Evolutionary conservation across 768 basidiomycete species (phyloP), one percentile per base, ranked within the genome.

Genomic region (Amanita molliuscula): DNA sequence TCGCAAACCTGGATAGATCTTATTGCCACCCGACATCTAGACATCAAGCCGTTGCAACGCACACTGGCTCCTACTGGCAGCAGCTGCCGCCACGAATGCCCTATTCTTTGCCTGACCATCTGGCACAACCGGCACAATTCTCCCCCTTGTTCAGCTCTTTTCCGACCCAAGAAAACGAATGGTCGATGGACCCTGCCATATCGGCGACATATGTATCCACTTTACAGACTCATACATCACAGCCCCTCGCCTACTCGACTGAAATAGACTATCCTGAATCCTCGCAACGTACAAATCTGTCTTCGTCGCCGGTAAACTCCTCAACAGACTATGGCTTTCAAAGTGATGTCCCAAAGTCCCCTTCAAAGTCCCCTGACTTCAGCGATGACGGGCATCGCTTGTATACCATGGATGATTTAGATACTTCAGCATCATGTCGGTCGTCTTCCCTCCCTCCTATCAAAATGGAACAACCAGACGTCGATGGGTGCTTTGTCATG

Each of bases 401-500:
- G 44, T 36, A 52, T 55, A 46, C 40, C 29, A 40, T 48, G 38
- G 45, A 44, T 34, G 46, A 29, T 43, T 42, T 40, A 50, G 49
- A 34, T 46, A 51, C 37, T 28, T 47, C 41, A 28, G 23, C 56
- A 33, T 54, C 56, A 28, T 55, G 21, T 41, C 58, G 28, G n/a
- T 53, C 44, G 20, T 48, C 33, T 43, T 50, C 44, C 31, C 8
- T 40, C 28, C 47, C 62, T 13, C 50, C 63, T 8, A 68, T 70
- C 54, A 71, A 71, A 46, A 56, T 67, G 44, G 73, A 74, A 53
- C 66, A 66, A 16, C 66, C 71, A 25, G 70, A 71, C 47, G 55
- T 11, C 28, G 65, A 63, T 48, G 64, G 65, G 7, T 66, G 65
- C 48, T 75, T 77, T 53, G 71, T 76, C 54, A 73, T 75, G 61